Percentiles rank a stretch among this genome's conserved stretches.
phyloP scores from a whole-genome alignment of 2,329 filamentous ascomycete species.

The Tolypocladium album region DNA sequence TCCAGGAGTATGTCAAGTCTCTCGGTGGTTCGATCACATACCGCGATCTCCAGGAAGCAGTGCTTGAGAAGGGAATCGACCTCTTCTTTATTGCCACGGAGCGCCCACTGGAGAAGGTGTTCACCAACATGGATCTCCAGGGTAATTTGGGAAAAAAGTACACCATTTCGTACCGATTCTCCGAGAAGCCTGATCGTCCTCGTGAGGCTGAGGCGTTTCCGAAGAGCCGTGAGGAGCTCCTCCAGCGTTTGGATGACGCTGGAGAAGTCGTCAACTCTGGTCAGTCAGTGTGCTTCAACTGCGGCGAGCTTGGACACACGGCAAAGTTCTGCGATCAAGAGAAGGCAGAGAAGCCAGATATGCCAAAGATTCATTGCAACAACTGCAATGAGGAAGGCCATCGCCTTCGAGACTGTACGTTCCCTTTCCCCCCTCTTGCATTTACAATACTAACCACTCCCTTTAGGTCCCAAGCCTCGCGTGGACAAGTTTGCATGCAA shows the following conservation, averaged over 20 bases:
- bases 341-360: conserved; percentile 32
- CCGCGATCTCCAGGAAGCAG: conserved; percentile 46
- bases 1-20: conserved; percentile 52
- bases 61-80: conserved; percentile 42
- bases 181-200: conserved; percentile 43
- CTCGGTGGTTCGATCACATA: conserved; percentile 44
- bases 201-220: conserved; percentile 53
- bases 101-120: conserved; percentile 41
- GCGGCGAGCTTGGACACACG: conserved; percentile 52
- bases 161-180: conserved; percentile 51
- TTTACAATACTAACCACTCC: conserved; percentile 2
- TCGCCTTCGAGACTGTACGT: conserved; percentile 57
- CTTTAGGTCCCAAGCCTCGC: conserved; percentile 44
- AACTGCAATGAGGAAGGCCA: conserved; percentile 57
- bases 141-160: conserved; percentile 57
- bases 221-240: conserved; percentile 44
- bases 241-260: conserved; percentile 52
- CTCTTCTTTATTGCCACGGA: conserved; percentile 55
- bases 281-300: conserved; percentile 52
- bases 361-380: conserved; percentile 44
- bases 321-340: conserved; percentile 51
- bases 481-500: conserved; percentile 55
- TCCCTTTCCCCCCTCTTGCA: neutral
- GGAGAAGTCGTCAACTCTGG: conserved; percentile 52
- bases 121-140: conserved; percentile 64